These are phyloP conservation scores for Chlorella ohadii DNA, from an alignment of 139 green algal genomes.

Conservation along the genomic window DNA sequence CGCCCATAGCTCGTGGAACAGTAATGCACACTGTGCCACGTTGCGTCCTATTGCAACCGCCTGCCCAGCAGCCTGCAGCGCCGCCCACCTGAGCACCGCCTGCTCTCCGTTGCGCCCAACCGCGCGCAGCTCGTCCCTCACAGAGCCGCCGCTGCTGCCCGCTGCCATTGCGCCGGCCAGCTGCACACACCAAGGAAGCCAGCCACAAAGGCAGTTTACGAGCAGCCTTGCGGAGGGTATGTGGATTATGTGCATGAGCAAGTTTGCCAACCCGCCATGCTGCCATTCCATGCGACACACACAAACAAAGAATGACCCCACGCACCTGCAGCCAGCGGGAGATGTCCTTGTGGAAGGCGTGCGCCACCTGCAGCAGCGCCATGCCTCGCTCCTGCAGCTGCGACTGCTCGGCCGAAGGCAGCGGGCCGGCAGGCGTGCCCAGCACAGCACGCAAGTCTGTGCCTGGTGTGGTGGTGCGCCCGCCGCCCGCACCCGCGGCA, in stretches of 20 bases:
- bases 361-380: slow-evolving; percentile 6
- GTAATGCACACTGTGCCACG: too few species aligned
- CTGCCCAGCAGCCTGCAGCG: too few species aligned
- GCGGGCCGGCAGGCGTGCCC: not conserved
- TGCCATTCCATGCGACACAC: too few species aligned
- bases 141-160: not conserved
- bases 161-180: not conserved
- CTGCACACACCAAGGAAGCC: not conserved
- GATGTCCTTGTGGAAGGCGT: not conserved
- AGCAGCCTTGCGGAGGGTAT: not conserved
- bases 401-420: not conserved
- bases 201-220: too few species aligned
- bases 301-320: not conserved
- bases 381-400: slow-evolving; percentile 1
- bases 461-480: not conserved
- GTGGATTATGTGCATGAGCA: not conserved
- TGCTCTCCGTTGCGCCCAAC: not conserved
- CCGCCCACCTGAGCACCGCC: slow-evolving; percentile 1
- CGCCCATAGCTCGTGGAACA: too few species aligned
- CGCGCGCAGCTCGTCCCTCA: not conserved
- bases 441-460: slow-evolving; percentile 15
- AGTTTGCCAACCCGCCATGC: not conserved
- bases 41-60: too few species aligned
- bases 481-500: not conserved
- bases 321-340: slow-evolving; percentile 15